Evolutionary conservation across 2,329 filamentous ascomycete species (phyloP), one percentile per base, ranked within the genome.

Genomic region (Orbilia blumenaviensis): DNA sequence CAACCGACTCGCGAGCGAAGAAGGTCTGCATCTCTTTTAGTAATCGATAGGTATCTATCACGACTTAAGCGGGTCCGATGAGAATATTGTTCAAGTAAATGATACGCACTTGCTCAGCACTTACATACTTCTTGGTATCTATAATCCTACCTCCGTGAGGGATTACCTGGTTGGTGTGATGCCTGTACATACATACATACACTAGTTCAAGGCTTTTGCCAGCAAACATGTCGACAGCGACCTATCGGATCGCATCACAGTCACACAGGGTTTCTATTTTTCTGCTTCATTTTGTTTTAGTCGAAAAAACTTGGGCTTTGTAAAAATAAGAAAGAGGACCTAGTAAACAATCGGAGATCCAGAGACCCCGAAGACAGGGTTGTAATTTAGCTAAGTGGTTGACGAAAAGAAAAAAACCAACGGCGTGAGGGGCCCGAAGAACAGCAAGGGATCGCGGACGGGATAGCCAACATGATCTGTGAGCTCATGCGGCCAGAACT

Each of bases 191-290:
- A 12, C 58, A 56, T 63, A 46, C 58, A 72, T 72, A 36, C 36
- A n/a, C 29, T 72, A 72, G 48, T 23, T 46, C 16, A 21, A 9
- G 12, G 16, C 14, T 14, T 32, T 21, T 61, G 54, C 66, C 66
- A 69, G 21, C 66, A 69, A 69, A 69, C 58, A 29, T 23, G 3
- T n/a, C 41, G 6, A 3, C 25, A 46, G 52, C 18, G 60, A 16
- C 62, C 62, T 67, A 66, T 67, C 69, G 44, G 52, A 74, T 67
- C 32, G 25, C 69, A 54, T 48, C 50, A 54, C 60, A 62, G 54
- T 66, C 42, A 60, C 52, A 74, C 60, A 67, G 34, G n/a, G 46
- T 46, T 67, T 50, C 16, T 41, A 18, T 18, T 29, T n/a, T 38
- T 61, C 38, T 50, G 56, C 48, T 69, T 36, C 32, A 38, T 36